Base-by-base conservation (phyloP, 495 filamentous ascomycete species). In the Penicillium atrosanguineum region DNA sequence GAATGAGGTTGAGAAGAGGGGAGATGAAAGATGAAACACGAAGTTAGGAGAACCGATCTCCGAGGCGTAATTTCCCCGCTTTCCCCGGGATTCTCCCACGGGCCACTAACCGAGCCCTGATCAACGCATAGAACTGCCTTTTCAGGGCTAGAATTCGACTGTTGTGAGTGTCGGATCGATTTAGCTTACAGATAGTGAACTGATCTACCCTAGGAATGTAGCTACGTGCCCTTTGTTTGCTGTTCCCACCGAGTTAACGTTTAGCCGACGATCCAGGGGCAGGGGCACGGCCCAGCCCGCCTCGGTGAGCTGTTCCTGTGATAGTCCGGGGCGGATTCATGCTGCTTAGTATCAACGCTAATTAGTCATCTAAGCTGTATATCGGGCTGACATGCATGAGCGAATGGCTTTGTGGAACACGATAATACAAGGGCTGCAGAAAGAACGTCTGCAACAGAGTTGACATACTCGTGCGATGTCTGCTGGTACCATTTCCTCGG, bases 21-120 rank as follows among this genome's bases (percentile, higher is more conserved):
- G 40, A 44, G 37, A 41, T 18, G 44, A 54, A 41, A 49, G 45
- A 29, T 36, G 46, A 38, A 34, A 25, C 45, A 25, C n/a, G 28
- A 39, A 48, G 46, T 53, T 38, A 2, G 28, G 28, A 26, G 16
- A 43, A 42, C 19, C 19, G 44, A 40, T 25, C 18, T 21, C 23
- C 48, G 15, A 19, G 39, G 26, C 48, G 47, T 36, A 23, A 23
- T 50, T 59, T 59, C 56, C 56, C 56, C 56, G 56, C 56, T 59
- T 50, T 55, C 52, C 56, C 56, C 56, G 44, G 42, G 37, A 50
- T 50, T 47, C 26, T 18, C 41, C 45, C 23, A 15, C 19, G 37
- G 23, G 14, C 47, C 47, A 49, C 41, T 40, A 51, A 36, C 43
- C 53, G 47, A 31, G 29, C 4, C 6, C 15, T n/a, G 50, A 53